Percentiles rank a stretch among this genome's conserved stretches.
Evolutionary conservation across 2,329 filamentous ascomycete genomes (phyloP).

Genomic region (Chaetomium sp.): DNA sequence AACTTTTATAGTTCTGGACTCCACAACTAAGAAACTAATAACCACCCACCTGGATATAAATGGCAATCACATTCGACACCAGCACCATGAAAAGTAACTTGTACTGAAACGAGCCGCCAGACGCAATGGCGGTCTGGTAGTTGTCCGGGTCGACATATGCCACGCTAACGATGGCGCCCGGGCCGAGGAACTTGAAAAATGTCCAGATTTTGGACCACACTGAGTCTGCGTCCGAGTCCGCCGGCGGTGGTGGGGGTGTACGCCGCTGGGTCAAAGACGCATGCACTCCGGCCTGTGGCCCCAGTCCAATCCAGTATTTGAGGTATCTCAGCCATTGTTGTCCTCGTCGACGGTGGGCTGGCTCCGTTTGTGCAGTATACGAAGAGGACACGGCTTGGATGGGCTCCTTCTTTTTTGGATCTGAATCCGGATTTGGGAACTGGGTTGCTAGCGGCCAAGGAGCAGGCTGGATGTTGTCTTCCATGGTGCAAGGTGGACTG

Average conservation of each 20-base stretch:
- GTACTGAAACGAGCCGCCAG: slow-evolving; percentile 60
- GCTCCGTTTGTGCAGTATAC: background rate
- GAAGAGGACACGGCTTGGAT: background rate
- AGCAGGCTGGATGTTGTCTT: background rate
- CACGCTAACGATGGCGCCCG: slow-evolving; percentile 59
- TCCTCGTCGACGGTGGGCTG: background rate
- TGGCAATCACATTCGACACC: slow-evolving; percentile 63
- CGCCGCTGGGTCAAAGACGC: no score
- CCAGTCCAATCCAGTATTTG: background rate
- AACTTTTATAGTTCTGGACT: no score
- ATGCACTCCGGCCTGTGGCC: background rate
- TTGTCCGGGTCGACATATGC: slow-evolving; percentile 59
- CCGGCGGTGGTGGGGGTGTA: background rate
- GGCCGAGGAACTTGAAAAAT: slow-evolving; percentile 55
- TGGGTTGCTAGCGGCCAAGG: background rate
- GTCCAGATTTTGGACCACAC: slow-evolving; percentile 26
- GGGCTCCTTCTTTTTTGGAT: background rate
- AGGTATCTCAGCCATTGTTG: background rate
- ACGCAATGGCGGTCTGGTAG: slow-evolving; percentile 64
- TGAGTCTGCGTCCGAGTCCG: background rate
- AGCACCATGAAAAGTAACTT: slow-evolving; percentile 62
- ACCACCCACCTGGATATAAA: slow-evolving; percentile 30
- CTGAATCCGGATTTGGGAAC: background rate
- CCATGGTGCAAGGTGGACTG: background rate
- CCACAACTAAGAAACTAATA: no score